A percentile compares a stretch with the other conserved stretches of the same genome.
These are phyloP conservation scores for Eucalyptus tenuipes DNA, from an alignment of 345 rosid species.

Conservation along the genomic window DNA sequence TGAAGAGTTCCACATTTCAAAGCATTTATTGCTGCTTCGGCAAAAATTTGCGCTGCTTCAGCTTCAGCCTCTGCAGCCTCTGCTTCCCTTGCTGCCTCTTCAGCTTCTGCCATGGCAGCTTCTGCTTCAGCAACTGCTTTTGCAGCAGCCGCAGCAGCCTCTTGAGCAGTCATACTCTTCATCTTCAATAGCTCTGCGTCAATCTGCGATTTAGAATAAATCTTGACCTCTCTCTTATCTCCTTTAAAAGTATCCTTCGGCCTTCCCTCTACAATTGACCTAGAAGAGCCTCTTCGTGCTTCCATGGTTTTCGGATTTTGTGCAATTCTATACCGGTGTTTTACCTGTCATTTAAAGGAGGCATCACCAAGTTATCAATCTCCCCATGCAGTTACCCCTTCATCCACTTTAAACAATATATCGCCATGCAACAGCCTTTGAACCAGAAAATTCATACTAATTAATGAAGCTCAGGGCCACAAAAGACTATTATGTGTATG, in stretches of 20 bases:
- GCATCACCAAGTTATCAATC: not conserved
- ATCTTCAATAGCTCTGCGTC: slow-evolving; percentile 50
- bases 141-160: slow-evolving; percentile 94
- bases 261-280: slow-evolving; percentile 39
- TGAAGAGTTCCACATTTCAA: not conserved
- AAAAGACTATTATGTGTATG: not conserved
- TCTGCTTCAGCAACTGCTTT: slow-evolving; percentile 95
- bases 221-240: slow-evolving; percentile 28
- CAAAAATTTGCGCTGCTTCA: slow-evolving; percentile 80
- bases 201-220: slow-evolving; percentile 38
- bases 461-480: not conserved
- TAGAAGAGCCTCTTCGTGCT: slow-evolving; percentile 29
- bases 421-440: not conserved
- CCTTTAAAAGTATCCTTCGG: slow-evolving; percentile 28
- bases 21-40: slow-evolving; percentile 31
- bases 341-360: slow-evolving; percentile 34
- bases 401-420: not conserved
- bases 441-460: not conserved
- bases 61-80: slow-evolving; percentile 96
- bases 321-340: slow-evolving; percentile 65
- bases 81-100: slow-evolving; percentile 91
- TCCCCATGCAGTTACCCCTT: not conserved
- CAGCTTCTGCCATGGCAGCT: slow-evolving; percentile 89
- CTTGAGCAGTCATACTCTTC: slow-evolving; percentile 73
- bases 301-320: slow-evolving; percentile 23